Conservation (phyloP, 1,139 yeast species). For the Yamadazyma friedrichii region DNA sequence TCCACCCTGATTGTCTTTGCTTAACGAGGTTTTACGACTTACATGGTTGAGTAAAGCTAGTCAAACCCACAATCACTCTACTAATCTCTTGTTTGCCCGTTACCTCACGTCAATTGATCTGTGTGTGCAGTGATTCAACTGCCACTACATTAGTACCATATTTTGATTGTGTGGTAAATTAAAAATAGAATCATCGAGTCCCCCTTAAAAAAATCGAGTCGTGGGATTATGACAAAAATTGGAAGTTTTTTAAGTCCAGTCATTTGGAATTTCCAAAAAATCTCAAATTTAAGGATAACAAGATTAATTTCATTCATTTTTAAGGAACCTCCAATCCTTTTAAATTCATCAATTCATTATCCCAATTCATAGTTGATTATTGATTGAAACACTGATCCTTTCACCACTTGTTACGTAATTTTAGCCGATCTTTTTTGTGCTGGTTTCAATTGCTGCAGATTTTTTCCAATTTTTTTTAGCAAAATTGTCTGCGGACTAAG, state of each 20-base stretch:
- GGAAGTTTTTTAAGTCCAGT: constrained; percentile 3
- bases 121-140: no score
- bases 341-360: constrained; percentile 1
- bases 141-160: no score
- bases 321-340: background rate
- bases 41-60: no score
- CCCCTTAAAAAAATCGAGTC: constrained; percentile 1
- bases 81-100: no score
- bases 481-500: background rate
- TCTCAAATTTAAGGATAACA: constrained; percentile 3
- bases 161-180: no score
- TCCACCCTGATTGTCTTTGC: no score
- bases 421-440: background rate
- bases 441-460: background rate
- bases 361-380: background rate
- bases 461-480: background rate
- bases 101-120: background rate
- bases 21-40: no score
- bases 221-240: background rate
- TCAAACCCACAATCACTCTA: no score
- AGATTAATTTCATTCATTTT: constrained; percentile 3
- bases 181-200: background rate
- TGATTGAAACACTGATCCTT: background rate
- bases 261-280: constrained; percentile 4
- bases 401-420: background rate